These are phyloP conservation scores for Abrus precatorius DNA, from an alignment of 306 rosid species.

Conservation along the genomic window DNA sequence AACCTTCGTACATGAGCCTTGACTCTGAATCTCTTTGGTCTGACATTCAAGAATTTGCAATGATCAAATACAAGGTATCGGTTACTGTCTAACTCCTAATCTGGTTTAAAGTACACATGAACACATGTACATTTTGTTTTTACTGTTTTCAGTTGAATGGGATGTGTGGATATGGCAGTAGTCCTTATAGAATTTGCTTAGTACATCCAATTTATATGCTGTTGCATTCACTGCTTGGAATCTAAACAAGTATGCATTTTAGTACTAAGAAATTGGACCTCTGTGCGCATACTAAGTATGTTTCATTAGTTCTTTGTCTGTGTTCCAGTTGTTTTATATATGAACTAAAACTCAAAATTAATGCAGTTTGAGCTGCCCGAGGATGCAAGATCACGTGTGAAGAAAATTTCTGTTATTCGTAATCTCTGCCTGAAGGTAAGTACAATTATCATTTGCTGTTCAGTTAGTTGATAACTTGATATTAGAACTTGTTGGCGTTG, in stretches of 20 bases:
- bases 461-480: not conserved
- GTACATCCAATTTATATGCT: not conserved
- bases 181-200: not conserved
- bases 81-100: constrained; percentile 30
- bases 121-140: not conserved
- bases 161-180: not conserved
- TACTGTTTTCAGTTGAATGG: constrained; percentile 8
- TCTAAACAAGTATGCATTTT: constrained; percentile 8
- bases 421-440: constrained; percentile 83
- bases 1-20: constrained; percentile 58
- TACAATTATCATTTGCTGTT: constrained; percentile 17
- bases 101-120: not conserved
- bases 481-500: constrained; percentile 12
- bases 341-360: constrained; percentile 21
- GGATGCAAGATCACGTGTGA: constrained; percentile 68
- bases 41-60: constrained; percentile 73
- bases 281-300: not conserved
- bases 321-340: not conserved
- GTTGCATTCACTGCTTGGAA: constrained; percentile 2
- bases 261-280: too few species aligned
- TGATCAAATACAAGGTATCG: constrained; percentile 77
- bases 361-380: constrained; percentile 77
- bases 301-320: constrained; percentile 10
- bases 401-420: constrained; percentile 78
- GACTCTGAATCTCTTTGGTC: constrained; percentile 85